Evolutionary conservation across 805 yeast genomes (phyloP), one percentile per base, ranked within the genome.

Genomic region (Candida argentea): DNA sequence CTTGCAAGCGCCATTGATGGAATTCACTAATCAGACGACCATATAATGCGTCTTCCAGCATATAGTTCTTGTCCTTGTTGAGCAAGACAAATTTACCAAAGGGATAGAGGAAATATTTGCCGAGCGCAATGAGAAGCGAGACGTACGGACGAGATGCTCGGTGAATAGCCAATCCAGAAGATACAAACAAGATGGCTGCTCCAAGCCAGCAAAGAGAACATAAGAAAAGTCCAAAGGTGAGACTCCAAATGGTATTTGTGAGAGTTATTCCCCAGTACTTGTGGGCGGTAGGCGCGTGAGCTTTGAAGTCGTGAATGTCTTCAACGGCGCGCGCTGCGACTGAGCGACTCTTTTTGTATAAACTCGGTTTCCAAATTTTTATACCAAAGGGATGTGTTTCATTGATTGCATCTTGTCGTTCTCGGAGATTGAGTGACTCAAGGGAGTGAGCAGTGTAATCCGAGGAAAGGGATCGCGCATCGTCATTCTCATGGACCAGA

Each of bases 311-410:
- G 52, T 89, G 96, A 40, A 91, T 84, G 62, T 91, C 98, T 36
- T 81, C 81, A 34, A 84, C 94, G 2, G 97, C 96, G 33, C 84
- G 77, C 22, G 76, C 67, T 40, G 91, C 91, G 18, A 91, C 96
- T 4, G 95, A 83, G 44, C 98, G 75, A 34, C 71, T 70, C 52
- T 91, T 91, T 51, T 91, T 91, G 57, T 91, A 91, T 31, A 91
- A 61, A 2, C 97, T 95, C 1, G 98, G 98, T 48, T 91, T 91
- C 98, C 98, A 91, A 43, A 91, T 84, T 52, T 95, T 79, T 25
- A 91, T 89, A 67, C 98, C 98, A 46, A 91, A 91, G 1, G 98
- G 98, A 61, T 91, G 98, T 4, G 96, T 86, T 29, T 82, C 76
- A 48, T 91, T 91, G 48, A 91, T 91, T 12, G 98, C 98, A 42